A percentile compares a stretch with the other conserved stretches of the same genome.
Evolutionary conservation across 2,329 filamentous ascomycete genomes (phyloP).

Genomic region (Colletotrichum tropicicola): DNA sequence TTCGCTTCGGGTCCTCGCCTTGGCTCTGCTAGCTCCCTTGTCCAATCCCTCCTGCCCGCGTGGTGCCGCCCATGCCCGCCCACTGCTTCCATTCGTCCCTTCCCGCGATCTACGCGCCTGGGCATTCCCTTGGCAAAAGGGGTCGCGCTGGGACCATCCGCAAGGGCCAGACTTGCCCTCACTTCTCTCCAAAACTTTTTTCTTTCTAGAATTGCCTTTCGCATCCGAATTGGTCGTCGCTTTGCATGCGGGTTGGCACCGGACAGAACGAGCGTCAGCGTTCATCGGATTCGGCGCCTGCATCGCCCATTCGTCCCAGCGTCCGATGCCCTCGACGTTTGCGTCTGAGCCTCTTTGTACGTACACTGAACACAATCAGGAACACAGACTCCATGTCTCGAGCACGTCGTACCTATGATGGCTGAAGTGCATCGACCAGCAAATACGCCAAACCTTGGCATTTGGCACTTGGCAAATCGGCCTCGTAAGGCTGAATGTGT

Average conservation of each 20-base stretch:
- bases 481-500: background rate
- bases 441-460: background rate
- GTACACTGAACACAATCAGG: background rate
- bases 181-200: too few species aligned
- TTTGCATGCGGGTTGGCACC: background rate
- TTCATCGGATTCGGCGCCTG: background rate
- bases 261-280: background rate
- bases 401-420: too few species aligned
- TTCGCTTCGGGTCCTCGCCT: background rate
- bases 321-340: background rate
- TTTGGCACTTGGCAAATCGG: background rate
- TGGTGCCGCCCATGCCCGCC: constrained; percentile 3
- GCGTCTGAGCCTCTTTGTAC: background rate
- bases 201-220: background rate
- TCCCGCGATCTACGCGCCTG: constrained; percentile 27
- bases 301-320: background rate
- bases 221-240: background rate
- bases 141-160: background rate
- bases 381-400: too few species aligned
- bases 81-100: background rate
- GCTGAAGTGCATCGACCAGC: background rate
- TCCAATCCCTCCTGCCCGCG: too few species aligned
- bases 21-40: constrained; percentile 24
- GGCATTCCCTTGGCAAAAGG: constrained; percentile 25
- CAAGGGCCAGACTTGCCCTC: background rate